These are phyloP conservation scores for Apocynum venetum DNA, from an alignment of 257 asterid genomes.

Conservation along the genomic window DNA sequence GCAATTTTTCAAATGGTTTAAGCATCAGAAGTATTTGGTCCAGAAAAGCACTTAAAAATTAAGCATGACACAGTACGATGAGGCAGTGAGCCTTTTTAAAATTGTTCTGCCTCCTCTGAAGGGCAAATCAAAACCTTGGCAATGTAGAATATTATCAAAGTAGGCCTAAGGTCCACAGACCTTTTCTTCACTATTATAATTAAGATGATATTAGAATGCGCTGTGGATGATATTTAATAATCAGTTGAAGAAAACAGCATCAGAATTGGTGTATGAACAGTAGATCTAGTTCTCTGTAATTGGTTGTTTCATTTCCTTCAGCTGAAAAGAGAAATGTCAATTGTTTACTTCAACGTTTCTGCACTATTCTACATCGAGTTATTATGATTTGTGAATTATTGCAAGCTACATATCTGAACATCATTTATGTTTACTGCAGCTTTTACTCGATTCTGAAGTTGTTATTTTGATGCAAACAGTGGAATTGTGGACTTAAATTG, in stretches of 20 bases:
- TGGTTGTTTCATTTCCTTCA: not conserved
- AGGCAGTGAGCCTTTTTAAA: conserved; percentile 15
- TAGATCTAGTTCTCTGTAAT: conserved; percentile 9
- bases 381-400: too few species aligned
- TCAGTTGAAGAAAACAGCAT: not conserved
- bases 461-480: too few species aligned
- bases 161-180: conserved; percentile 2
- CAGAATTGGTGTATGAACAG: not conserved
- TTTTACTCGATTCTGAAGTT: too few species aligned
- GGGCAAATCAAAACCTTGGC: not conserved
- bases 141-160: conserved; percentile 2
- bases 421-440: too few species aligned
- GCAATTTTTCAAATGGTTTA: conserved; percentile 1
- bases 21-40: not conserved
- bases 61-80: conserved; percentile 8
- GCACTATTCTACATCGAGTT: too few species aligned
- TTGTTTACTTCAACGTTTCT: not conserved
- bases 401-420: too few species aligned
- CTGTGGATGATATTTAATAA: not conserved
- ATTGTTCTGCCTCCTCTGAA: conserved; percentile 9
- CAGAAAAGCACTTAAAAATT: conserved; percentile 7
- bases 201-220: conserved; percentile 16
- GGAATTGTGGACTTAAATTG: too few species aligned
- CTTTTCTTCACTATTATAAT: conserved; percentile 5
- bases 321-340: not conserved